Base-by-base conservation (phyloP, 2,329 filamentous ascomycete genomes). In the Diaporthe caulivora region DNA sequence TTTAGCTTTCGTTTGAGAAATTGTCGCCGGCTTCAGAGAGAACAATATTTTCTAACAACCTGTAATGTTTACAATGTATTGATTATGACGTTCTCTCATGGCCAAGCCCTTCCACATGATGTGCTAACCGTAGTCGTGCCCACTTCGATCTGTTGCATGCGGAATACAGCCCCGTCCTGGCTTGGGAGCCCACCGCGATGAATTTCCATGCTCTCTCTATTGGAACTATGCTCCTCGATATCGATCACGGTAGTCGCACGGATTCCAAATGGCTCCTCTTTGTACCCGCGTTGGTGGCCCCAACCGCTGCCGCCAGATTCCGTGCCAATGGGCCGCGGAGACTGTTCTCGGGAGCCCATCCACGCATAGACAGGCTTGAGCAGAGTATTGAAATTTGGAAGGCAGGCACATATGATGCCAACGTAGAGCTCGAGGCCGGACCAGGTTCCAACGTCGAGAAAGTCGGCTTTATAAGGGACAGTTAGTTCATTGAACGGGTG, bases 371-470 rank as follows among this genome's bases (percentile, higher is more conserved):
- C 44, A 9, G 69, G 69, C 40, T 71, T 71, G 4, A 71, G 55
- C 2, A 71, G 44, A 18, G 69, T 31, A 29, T 71, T 34, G 34
- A 71, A 71, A 64, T 71, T 71, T 1, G 69, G 69, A 15, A 71
- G 69, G 55, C 69, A 71, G 15, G 69, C 69, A 49, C 69, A 71
- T 31, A 71, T 71, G 40, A 71, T 71, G 69, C 69, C 69, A 21
- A 71, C 34, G 34, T 71, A 49, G 24, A 71, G 57, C 26, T 71
- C 69, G 15, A 71, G 44, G 7, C 69, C 69, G 18, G 69, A 71
- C 69, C 55, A 64, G 17, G 37, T 71, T 24, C 69, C 55, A n/a
- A 71, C 55, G n/a, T 64, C 55, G 21, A 71, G 17, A 31, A 42
- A 62, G 9, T 71, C 69, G 42, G 15, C 69, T 71, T 3, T 24